Evolutionary conservation across 139 green algal species (phyloP), one percentile per base, ranked within the genome.

Genomic region (Ettlia oleoabundans): DNA sequence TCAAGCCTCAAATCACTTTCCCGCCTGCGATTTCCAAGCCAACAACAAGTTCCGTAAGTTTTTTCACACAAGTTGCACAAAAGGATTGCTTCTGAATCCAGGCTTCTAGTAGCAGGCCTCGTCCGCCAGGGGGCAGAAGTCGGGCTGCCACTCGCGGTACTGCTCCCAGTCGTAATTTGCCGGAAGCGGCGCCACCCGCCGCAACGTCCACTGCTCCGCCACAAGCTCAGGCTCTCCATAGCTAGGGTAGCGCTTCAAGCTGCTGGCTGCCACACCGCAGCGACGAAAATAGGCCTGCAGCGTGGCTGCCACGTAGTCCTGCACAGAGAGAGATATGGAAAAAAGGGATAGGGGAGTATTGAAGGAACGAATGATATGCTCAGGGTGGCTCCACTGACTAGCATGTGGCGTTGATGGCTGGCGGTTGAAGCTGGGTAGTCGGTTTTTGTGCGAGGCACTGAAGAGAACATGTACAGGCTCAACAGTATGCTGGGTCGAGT

Each of bases 261-360:
- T 38, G 53, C 13, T 33, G 9, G 73, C 58, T 1, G 53, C 53
- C 52, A 80, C 73, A 35, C 73, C 73, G 58, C 73, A 80, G 52
- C 73, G 73, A 22, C 73, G 52, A 35, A 80, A 69, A 24, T 52
- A 80, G 35, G 73, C 73, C 53, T 80, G 73, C 26, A 80, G 73
- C 35, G 73, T 68, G 24, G 33, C 35, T 1, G 73, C 73, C 8
- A 80, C 53, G 9, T 69, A 80, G 28, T 69, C 73, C 73, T 80
- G 53, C 73, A 80, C 18, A 32, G 4, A 4, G 21, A n/a, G 21
- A n/a, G 28, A 21, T 15, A 58, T 58, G 47, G 13, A 58, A 58
- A 10, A 58, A 15, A 58, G 13, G 47, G 15, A 58, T 58, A 10
- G 15, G 47, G 13, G 13, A 58, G 15, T 15, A 58, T 10, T 58